Evolutionary conservation across 176 grass and related monocot genomes (phyloP).

Genomic region (Musa acuminata): DNA sequence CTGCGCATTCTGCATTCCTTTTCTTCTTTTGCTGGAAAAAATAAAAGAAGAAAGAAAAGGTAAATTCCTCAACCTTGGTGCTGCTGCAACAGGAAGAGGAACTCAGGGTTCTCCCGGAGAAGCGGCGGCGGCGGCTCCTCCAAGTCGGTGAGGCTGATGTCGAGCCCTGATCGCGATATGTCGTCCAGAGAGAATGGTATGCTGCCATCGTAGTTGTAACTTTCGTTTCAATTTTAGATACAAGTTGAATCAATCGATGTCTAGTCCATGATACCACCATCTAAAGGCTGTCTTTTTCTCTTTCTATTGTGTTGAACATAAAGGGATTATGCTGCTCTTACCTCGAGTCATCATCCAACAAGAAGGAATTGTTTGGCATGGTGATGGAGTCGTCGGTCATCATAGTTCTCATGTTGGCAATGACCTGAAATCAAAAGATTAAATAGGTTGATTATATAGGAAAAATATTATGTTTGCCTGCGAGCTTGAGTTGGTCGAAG

Average conservation of each 20-base stretch:
- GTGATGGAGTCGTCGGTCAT: slow-evolving; percentile 58
- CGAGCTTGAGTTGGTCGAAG: too few species aligned
- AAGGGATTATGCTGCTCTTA: slow-evolving; percentile 14
- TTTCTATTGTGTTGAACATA: neutral
- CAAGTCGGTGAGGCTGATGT: slow-evolving; percentile 31
- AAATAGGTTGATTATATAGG: neutral
- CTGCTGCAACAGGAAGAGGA: slow-evolving; percentile 35
- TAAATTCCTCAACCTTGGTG: slow-evolving; percentile 19
- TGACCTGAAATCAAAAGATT: slow-evolving; percentile 31
- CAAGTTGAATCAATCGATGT: neutral
- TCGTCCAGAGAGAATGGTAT: slow-evolving; percentile 45
- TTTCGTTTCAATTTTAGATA: slow-evolving; percentile 2
- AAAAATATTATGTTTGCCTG: neutral
- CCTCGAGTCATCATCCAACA: slow-evolving; percentile 86
- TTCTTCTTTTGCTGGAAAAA: slow-evolving; percentile 19
- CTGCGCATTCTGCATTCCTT: neutral
- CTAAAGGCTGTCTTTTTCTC: too few species aligned
- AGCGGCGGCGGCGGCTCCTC: slow-evolving; percentile 35
- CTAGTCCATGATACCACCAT: neutral
- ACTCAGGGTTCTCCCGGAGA: slow-evolving; percentile 37
- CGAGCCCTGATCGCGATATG: slow-evolving; percentile 29
- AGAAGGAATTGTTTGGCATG: slow-evolving; percentile 70
- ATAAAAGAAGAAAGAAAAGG: slow-evolving; percentile 20
- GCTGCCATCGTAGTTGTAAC: slow-evolving; percentile 19
- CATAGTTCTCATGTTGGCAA: slow-evolving; percentile 71